Base-by-base conservation (phyloP, 345 rosid species). In the Hirschfeldia incana region DNA sequence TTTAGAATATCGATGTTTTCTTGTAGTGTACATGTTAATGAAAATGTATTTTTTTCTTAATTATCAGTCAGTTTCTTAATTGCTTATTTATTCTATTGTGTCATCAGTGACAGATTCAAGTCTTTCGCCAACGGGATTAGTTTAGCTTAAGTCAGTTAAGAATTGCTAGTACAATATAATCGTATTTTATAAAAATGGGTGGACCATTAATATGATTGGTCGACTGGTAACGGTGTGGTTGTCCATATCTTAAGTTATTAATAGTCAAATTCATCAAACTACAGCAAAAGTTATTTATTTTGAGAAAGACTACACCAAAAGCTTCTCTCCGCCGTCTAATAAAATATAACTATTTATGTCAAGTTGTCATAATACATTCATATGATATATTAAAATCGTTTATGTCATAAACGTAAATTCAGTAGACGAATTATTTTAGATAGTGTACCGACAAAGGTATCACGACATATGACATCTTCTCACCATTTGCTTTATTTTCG, bases 181-280 rank as follows among this genome's bases (percentile, higher is more conserved):
- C 16, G 49, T 32, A 49, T 72, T 72, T 5, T 32, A 44, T 42
- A 1, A 21, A 53, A 66, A 30, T 42, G 15, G 12, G 36, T 46
- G 30, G 74, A 79, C 7, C 55, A 60, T 67, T 21, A 79, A 49
- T 73, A 73, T 79, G 82, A 79, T 61, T 34, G 78, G 27, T 73
- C 49, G 78, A 79, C 82, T 68, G 8, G 74, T 79, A 73, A 67
- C 82, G 64, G 49, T 74, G 82, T 79, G 71, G 78, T 62, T 79
- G 82, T 79, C 78, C 78, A 74, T 73, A 57, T 66, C 63, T 46
- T 60, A 59, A 16, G 21, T 11, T 26, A 60, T 46, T 44, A 67
- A 59, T 21, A 16, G 68, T 28, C 75, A 74, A 68, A 75, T 80
- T 65, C 78, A 79, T 49, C 75, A 69, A 80, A 75, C 76, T 69